Evolutionary conservation across 73 alveolate species (phyloP).

Genomic region (Tetrahymena malaccensis): DNA sequence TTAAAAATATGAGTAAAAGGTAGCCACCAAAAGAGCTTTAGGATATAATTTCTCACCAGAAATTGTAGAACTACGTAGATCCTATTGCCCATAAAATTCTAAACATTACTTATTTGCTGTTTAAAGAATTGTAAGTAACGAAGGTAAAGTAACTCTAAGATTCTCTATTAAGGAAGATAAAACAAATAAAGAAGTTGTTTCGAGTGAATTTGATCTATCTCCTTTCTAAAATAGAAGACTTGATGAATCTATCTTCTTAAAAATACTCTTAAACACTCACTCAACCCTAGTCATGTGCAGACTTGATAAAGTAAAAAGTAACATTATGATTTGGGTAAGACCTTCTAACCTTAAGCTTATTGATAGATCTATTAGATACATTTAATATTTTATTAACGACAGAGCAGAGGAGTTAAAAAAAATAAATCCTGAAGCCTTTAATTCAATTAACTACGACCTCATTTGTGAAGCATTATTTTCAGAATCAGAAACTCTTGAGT

Average conservation of each 20-base stretch:
- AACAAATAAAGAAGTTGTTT: neutral
- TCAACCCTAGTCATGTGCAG: conserved; percentile 39
- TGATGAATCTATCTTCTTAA: conserved; percentile 16
- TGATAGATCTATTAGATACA: conserved; percentile 40
- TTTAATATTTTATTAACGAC: conserved; percentile 13
- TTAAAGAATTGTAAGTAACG: neutral
- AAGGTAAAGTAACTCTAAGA: neutral
- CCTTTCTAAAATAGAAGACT: conserved; percentile 6
- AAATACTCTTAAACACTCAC: conserved; percentile 29
- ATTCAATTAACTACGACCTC: neutral
- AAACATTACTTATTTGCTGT: neutral
- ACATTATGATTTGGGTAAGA: conserved; percentile 32
- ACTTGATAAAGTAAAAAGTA: conserved; percentile 7
- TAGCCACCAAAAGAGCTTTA: neutral
- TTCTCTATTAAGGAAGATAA: neutral
- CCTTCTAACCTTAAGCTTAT: conserved; percentile 26
- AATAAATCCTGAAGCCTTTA: neutral
- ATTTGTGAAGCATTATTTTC: conserved; percentile 17
- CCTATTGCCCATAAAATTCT: neutral
- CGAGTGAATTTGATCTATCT: neutral
- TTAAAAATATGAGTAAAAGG: neutral
- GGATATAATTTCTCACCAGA: neutral
- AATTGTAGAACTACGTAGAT: neutral
- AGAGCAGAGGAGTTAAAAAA: neutral
- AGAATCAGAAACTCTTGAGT: conserved; percentile 20